Evolutionary conservation across 352 stramenopile species (phyloP), one percentile per base, ranked within the genome.

Genomic region (Globisporangium carolinianum): DNA sequence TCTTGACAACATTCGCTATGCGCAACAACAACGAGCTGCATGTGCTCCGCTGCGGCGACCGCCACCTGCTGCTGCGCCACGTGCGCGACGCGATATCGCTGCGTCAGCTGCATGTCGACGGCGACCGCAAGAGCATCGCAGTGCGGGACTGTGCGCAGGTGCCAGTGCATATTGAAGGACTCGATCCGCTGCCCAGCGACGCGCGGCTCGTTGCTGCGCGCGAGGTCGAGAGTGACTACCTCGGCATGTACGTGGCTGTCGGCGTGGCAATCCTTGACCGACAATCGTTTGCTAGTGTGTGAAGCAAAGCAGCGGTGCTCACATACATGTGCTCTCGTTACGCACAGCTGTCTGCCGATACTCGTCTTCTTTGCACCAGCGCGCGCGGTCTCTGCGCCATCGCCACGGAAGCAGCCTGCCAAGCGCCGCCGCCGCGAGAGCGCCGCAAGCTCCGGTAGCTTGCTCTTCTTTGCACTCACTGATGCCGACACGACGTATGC

Each of bases 201-300:
- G 69, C 73, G 37, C 54, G 38, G 8, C 67, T 86, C 17, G 63
- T 80, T 9, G 73, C 65, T 18, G 69, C 65, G 5, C 68, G 69
- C 50, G 66, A 76, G 56, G 69, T 82, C 47, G 63, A 74, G 57
- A 63, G 79, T 50, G 46, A 55, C 0, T 47, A 66, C 5, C 54
- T 82, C n/a, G 73, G 69, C 50, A 67, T 57, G 75, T 86, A 61
- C 55, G 67, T 74, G 18, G 15, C 11, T 43, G 39, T 43, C 7
- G 7, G 39, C 39, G 11, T 43, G 7, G 39, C 11, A 14, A 5
- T 17, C 6, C 1, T 8, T 47, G 32, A 12, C 1, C 15, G 18
- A 0, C 38, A 10, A 18, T 53, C 39, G 45, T 11, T 8, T n/a
- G 1, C 32, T n/a, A 24, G 7, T 36, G 9, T 14, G 2, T 45